Conservation (phyloP, 139 green algal genomes). For the Micractinium sp. region DNA sequence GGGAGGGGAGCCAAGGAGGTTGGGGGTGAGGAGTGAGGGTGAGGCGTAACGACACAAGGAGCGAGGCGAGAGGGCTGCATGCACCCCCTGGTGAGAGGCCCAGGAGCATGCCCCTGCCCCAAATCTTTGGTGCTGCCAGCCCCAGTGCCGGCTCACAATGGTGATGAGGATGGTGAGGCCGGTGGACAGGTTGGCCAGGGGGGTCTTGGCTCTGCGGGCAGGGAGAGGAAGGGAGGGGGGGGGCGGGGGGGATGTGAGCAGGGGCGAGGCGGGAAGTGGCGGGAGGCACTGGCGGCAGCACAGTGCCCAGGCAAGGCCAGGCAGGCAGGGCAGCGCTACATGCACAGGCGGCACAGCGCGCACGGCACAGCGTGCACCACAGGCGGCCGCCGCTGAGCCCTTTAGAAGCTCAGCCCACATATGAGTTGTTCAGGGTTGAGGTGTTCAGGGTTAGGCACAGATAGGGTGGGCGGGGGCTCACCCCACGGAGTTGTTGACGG, state of each 20-base stretch:
- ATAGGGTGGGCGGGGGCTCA: too few species aligned
- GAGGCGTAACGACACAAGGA: not conserved
- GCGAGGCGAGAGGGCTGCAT: not conserved
- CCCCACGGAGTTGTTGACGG: conserved; percentile 73
- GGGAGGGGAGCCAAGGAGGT: not conserved
- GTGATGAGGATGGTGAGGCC: conserved; percentile 74
- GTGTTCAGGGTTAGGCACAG: too few species aligned
- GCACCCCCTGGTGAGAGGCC: not conserved
- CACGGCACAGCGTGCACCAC: too few species aligned
- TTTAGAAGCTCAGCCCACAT: too few species aligned
- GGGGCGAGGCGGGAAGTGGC: not conserved
- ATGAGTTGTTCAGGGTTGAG: too few species aligned
- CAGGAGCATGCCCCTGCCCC: conserved; percentile 51
- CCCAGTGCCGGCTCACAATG: too few species aligned
- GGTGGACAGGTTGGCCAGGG: conserved; percentile 64
- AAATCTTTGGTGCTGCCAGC: too few species aligned
- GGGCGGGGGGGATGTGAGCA: not conserved
- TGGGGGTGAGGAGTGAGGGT: not conserved
- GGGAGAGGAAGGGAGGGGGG: too few species aligned
- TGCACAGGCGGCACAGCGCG: too few species aligned
- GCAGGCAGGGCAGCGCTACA: not conserved
- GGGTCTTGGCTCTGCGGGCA: conserved; percentile 54
- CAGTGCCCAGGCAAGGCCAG: too few species aligned
- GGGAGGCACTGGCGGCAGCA: too few species aligned
- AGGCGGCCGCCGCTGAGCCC: too few species aligned